These are phyloP conservation scores for Polygonum maritimum DNA, from an alignment of 148 eudicot species.

Conservation along the genomic window DNA sequence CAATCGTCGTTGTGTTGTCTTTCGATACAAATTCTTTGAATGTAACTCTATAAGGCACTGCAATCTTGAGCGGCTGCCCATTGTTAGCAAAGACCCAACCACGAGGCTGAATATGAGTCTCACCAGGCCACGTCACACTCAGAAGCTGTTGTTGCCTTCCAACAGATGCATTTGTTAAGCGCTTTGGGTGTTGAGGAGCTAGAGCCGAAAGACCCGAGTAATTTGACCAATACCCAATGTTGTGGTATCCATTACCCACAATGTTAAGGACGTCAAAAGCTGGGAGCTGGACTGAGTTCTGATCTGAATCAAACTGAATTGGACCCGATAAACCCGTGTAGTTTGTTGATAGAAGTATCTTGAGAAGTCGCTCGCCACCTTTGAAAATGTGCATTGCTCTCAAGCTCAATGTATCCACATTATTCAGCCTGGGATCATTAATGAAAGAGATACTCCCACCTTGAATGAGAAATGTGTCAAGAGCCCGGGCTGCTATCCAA, in stretches of 20 bases:
- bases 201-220: constrained; percentile 60
- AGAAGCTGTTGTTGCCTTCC: constrained; percentile 36
- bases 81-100: constrained; percentile 95
- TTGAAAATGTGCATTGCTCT: constrained; percentile 45
- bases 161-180: constrained; percentile 32
- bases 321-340: constrained; percentile 59
- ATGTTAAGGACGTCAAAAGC: constrained; percentile 58
- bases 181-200: constrained; percentile 53
- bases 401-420: constrained; percentile 37
- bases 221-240: constrained; percentile 78
- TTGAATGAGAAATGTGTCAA: constrained; percentile 43
- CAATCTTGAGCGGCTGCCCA: constrained; percentile 67
- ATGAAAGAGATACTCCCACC: constrained; percentile 52
- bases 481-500: constrained; percentile 70
- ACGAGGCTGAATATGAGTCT: constrained; percentile 46
- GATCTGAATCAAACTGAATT: constrained; percentile 47
- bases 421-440: constrained; percentile 43
- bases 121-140: constrained; percentile 85
- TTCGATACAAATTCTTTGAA: constrained; percentile 44
- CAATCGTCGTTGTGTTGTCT: constrained; percentile 40
- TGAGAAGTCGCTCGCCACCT: constrained; percentile 51
- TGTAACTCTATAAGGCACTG: constrained; percentile 67
- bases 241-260: constrained; percentile 58
- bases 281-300: constrained; percentile 45
- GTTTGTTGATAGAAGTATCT: constrained; percentile 31